A percentile compares a stretch with the other conserved stretches of the same genome.
These are phyloP conservation scores for Aspergillus unguis DNA, from an alignment of 2,329 filamentous ascomycete species.

Conservation along the genomic window DNA sequence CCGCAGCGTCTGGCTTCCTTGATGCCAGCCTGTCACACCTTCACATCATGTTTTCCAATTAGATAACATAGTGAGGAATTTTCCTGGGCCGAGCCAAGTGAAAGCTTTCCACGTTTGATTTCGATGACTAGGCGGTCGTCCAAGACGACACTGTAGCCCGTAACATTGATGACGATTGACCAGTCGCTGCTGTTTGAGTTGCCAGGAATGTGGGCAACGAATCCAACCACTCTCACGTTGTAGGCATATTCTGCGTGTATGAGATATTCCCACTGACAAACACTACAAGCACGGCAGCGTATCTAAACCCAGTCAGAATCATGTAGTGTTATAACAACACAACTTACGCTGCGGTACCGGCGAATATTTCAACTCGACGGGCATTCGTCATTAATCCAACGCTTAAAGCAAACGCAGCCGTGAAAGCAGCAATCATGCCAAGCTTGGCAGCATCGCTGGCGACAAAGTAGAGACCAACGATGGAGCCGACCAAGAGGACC, in stretches of 20 bases:
- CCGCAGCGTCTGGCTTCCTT: too few species aligned
- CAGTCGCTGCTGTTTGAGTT: too few species aligned
- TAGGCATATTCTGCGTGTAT: not conserved
- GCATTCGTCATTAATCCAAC: not conserved
- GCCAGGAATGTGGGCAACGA: too few species aligned
- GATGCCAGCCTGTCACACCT: too few species aligned
- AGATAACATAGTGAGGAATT: too few species aligned
- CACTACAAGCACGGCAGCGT: not conserved
- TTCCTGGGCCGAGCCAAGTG: too few species aligned
- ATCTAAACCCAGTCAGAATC: not conserved
- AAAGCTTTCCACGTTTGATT: too few species aligned
- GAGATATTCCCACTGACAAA: not conserved
- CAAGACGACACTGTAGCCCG: too few species aligned
- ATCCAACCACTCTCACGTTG: not conserved
- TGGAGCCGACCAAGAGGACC: not conserved
- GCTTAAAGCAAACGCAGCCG: constrained; percentile 1
- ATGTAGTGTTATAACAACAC: not conserved
- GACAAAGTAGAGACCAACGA: not conserved
- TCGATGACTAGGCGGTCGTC: too few species aligned
- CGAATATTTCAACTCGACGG: constrained; percentile 1
- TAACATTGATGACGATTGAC: too few species aligned
- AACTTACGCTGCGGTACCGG: not conserved
- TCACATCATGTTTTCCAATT: too few species aligned
- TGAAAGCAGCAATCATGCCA: not conserved
- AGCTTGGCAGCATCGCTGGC: not conserved